Percentiles rank a stretch among this genome's conserved stretches.
Conservation (phyloP, 2,329 filamentous ascomycete species). For the Beauveria sp. region DNA sequence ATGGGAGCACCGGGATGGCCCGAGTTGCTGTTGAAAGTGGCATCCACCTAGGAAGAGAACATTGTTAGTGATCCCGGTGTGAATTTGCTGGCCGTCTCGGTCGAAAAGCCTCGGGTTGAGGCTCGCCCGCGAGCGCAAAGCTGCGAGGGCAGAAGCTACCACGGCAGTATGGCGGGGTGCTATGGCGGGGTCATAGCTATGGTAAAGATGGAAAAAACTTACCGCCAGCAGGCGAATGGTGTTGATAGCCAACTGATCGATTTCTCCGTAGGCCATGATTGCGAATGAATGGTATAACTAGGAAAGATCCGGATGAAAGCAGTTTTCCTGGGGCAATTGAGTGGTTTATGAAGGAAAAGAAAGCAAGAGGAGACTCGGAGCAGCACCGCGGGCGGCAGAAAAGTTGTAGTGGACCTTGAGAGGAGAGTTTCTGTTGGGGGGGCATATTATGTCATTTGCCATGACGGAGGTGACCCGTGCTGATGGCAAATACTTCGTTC, state of each 20-base stretch:
- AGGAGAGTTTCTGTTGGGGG: conserved; percentile 2
- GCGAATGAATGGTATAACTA: conserved; percentile 18
- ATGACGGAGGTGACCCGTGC: background rate
- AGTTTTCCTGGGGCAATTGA: background rate
- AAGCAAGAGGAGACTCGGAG: background rate
- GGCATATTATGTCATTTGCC: conserved; percentile 3
- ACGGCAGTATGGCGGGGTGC: conserved; percentile 6
- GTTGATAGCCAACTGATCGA: conserved; percentile 91
- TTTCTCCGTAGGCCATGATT: conserved; percentile 81
- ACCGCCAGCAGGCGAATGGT: conserved; percentile 95
- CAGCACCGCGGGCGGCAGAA: background rate
- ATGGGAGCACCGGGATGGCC: conserved; percentile 98
- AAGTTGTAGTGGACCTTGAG: background rate
- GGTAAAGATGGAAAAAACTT: conserved; percentile 38
- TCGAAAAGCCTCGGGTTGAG: background rate
- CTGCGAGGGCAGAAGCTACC: conserved; percentile 2
- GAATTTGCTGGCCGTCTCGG: background rate
- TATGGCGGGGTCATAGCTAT: conserved; percentile 16
- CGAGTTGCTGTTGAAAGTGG: conserved; percentile 90
- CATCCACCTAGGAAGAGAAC: conserved; percentile 69
- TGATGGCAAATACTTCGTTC: background rate
- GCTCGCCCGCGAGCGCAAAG: background rate
- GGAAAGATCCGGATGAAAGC: background rate
- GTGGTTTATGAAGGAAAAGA: background rate
- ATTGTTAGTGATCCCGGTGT: conserved; percentile 17